Evolutionary conservation across 306 rosid genomes (phyloP).

Genomic region (Sicyos baderoa): DNA sequence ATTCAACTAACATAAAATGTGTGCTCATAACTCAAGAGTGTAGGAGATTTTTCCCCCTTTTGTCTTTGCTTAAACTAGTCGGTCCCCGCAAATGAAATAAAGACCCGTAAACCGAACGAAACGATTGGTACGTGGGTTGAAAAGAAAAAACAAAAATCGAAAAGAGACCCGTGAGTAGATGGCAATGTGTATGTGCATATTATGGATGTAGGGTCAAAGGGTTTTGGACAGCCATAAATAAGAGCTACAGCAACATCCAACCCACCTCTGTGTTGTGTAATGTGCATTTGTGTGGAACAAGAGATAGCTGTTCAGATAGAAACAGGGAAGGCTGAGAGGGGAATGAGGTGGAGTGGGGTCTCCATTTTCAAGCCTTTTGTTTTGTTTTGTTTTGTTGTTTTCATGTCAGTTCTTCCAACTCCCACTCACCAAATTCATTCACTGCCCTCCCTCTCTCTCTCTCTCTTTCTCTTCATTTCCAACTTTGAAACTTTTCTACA

Average conservation of each 20-base stretch:
- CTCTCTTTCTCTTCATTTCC: not conserved
- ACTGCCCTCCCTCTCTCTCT: not conserved
- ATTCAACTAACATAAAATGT: too few relatives aligned
- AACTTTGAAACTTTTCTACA: not conserved
- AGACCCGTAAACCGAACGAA: not conserved
- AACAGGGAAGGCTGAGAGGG: constrained; percentile 11
- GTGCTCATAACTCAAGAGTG: too few relatives aligned
- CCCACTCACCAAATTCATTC: not conserved
- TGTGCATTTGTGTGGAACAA: constrained; percentile 7
- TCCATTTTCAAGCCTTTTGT: constrained; percentile 10
- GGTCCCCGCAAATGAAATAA: not conserved
- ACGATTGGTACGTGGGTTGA: not conserved
- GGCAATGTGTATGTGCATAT: not conserved
- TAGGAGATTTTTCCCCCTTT: not conserved
- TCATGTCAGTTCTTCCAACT: constrained; percentile 14
- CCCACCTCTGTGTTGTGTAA: constrained; percentile 12
- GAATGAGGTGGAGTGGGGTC: constrained; percentile 14
- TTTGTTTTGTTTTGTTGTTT: constrained; percentile 14
- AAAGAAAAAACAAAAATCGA: not conserved
- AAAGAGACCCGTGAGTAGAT: not conserved
- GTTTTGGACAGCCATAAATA: constrained; percentile 10
- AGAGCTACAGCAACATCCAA: constrained; percentile 2
- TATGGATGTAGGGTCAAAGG: constrained; percentile 15
- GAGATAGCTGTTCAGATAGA: not conserved
- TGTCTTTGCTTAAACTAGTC: not conserved